phyloP scores from a whole-genome alignment of 139 green algal genomes.

The Tetradesmus lagerheimii region DNA sequence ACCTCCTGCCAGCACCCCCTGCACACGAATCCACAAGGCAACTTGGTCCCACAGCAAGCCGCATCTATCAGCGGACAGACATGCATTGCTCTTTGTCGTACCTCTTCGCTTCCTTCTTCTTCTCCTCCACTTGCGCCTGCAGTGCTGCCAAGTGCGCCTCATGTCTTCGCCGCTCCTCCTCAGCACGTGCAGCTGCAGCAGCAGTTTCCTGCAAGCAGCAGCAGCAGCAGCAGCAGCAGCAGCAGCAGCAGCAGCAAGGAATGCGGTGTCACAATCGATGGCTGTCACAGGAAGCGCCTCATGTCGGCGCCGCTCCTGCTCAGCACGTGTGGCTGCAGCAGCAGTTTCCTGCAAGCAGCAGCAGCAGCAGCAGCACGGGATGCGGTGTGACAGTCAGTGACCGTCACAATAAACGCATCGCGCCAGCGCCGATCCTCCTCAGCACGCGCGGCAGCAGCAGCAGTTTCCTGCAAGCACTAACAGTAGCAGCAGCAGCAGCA shows the following conservation, averaged over 20 bases:
- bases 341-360: neutral
- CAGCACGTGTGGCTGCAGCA: neutral
- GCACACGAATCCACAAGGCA: too few relatives aligned
- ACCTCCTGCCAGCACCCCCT: too few relatives aligned
- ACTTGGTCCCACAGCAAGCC: too few relatives aligned
- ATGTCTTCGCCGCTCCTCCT: slow-evolving; percentile 24
- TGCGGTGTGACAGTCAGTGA: neutral
- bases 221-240: neutral
- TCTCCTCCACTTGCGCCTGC: slow-evolving; percentile 32
- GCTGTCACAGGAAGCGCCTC: neutral
- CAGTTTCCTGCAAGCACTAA: neutral
- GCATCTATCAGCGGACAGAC: too few relatives aligned
- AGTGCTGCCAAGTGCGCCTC: slow-evolving; percentile 38
- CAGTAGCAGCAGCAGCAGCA: too few relatives aligned
- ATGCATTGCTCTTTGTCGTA: neutral
- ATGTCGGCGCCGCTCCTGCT: neutral
- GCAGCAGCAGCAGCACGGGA: too few relatives aligned
- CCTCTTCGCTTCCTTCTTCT: slow-evolving; percentile 39
- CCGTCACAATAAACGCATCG: neutral
- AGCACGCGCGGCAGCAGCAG: neutral
- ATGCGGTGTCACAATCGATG: neutral
- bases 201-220: slow-evolving; percentile 24
- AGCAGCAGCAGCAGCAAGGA: neutral
- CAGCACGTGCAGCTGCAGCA: slow-evolving; percentile 1
- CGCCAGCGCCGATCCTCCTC: neutral